A percentile compares a stretch with the other conserved stretches of the same genome.
Conservation (phyloP, 2,329 filamentous ascomycete genomes). For the Alternaria solani region DNA sequence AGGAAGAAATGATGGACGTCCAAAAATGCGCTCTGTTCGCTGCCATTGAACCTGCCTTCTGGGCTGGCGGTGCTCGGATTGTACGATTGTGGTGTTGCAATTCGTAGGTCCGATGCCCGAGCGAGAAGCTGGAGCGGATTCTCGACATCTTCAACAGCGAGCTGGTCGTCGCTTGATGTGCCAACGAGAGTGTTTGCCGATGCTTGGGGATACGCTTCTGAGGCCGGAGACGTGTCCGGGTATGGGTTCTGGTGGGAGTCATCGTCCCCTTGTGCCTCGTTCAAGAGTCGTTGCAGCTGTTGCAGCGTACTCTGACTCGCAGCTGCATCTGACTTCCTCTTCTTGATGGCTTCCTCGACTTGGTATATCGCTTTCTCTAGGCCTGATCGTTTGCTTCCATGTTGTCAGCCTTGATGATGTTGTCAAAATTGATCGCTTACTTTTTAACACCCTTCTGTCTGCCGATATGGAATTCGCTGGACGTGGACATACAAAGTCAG, state of each 20-base stretch:
- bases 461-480: slow-evolving; percentile 69
- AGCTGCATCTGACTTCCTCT: slow-evolving; percentile 37
- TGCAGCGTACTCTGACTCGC: slow-evolving; percentile 36
- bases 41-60: slow-evolving; percentile 36
- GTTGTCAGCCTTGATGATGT: slow-evolving; percentile 11
- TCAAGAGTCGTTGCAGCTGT: slow-evolving; percentile 60
- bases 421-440: slow-evolving; percentile 53
- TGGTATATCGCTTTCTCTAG: slow-evolving; percentile 77
- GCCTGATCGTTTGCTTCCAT: slow-evolving; percentile 72
- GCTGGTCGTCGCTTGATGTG: slow-evolving; percentile 50
- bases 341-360: slow-evolving; percentile 70
- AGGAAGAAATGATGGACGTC: slow-evolving; percentile 72
- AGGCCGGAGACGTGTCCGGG: slow-evolving; percentile 6
- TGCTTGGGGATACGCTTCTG: slow-evolving; percentile 1
- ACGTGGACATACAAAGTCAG: background rate
- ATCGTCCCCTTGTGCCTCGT: slow-evolving; percentile 54
- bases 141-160: slow-evolving; percentile 75
- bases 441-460: slow-evolving; percentile 81
- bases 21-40: slow-evolving; percentile 52
- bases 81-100: slow-evolving; percentile 53
- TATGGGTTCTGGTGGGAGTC: slow-evolving; percentile 4
- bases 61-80: slow-evolving; percentile 40
- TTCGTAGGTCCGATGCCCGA: slow-evolving; percentile 72
- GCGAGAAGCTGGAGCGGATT: slow-evolving; percentile 78
- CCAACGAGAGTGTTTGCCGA: slow-evolving; percentile 37